A percentile compares a stretch with the other conserved stretches of the same genome.
Evolutionary conservation across 306 rosid genomes (phyloP).

Genomic region (Trifolium fragiferum): DNA sequence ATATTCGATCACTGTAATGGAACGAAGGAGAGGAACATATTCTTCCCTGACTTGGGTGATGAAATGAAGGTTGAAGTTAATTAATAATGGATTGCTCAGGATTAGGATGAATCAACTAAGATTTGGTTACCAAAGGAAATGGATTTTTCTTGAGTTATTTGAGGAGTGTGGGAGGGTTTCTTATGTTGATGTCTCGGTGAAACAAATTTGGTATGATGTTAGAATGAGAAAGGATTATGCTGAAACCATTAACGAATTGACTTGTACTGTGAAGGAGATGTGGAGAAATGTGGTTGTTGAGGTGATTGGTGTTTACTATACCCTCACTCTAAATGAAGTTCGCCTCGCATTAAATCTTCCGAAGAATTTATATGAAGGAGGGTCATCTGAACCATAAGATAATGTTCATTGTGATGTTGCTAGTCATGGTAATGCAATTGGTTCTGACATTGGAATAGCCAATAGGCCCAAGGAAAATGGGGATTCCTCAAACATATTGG

Average conservation of each 20-base stretch:
- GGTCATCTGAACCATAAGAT: constrained; percentile 40
- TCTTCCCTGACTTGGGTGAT: constrained; percentile 91
- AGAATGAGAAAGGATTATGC: constrained; percentile 52
- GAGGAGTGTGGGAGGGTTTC: constrained; percentile 57
- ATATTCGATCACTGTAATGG: constrained; percentile 66
- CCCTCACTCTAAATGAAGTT: constrained; percentile 50
- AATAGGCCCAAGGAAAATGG: constrained; percentile 26
- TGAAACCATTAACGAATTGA: constrained; percentile 67
- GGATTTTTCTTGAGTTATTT: constrained; percentile 71
- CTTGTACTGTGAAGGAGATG: constrained; percentile 54
- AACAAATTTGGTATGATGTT: constrained; percentile 87
- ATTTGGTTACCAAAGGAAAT: constrained; percentile 67
- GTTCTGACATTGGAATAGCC: constrained; percentile 21
- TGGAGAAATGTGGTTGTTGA: constrained; percentile 68
- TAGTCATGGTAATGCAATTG: constrained; percentile 17
- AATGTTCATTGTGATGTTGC: constrained; percentile 30
- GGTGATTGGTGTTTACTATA: constrained; percentile 56
- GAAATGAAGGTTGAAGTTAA: constrained; percentile 52
- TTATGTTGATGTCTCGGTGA: constrained; percentile 58
- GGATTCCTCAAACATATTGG: constrained; percentile 15
- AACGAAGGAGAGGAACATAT: constrained; percentile 55
- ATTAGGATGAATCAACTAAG: constrained; percentile 67
- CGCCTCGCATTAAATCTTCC: constrained; percentile 43
- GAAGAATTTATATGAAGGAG: constrained; percentile 38
- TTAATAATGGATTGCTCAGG: constrained; percentile 63